Percentiles rank a stretch among this genome's conserved stretches.
These are phyloP conservation scores for Castanea crenata DNA, from an alignment of 306 rosid species.

Conservation along the genomic window DNA sequence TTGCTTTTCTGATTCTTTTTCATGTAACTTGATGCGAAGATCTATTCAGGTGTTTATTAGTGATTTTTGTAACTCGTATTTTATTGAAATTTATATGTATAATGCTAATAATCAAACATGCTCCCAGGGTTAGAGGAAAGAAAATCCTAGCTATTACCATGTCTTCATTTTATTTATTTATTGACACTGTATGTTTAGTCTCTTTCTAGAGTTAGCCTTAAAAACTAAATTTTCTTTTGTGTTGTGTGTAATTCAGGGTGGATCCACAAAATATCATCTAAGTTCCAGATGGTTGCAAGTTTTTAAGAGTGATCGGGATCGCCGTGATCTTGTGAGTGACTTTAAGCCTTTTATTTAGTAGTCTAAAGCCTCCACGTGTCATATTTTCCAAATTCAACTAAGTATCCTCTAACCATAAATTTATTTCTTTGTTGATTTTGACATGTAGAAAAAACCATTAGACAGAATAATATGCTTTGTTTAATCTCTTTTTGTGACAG, in stretches of 20 bases:
- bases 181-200: neutral
- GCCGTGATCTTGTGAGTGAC: slow-evolving; percentile 79
- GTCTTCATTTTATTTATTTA: neutral
- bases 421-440: neutral
- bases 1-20: no score
- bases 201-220: neutral
- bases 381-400: neutral
- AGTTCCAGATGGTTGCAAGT: slow-evolving; percentile 89
- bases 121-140: neutral
- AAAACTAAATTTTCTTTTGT: slow-evolving; percentile 26
- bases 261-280: slow-evolving; percentile 86
- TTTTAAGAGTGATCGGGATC: slow-evolving; percentile 88
- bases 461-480: neutral
- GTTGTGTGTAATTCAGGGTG: slow-evolving; percentile 66
- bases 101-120: neutral
- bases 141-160: neutral
- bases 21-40: no score
- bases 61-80: neutral
- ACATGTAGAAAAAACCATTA: neutral
- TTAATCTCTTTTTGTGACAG: neutral
- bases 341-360: slow-evolving; percentile 6
- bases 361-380: slow-evolving; percentile 5
- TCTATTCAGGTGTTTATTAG: no score
- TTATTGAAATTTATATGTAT: neutral
- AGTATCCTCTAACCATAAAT: neutral